Evolutionary conservation across 176 grass and related monocot species (phyloP).

Genomic region (Oryza meridionalis): DNA sequence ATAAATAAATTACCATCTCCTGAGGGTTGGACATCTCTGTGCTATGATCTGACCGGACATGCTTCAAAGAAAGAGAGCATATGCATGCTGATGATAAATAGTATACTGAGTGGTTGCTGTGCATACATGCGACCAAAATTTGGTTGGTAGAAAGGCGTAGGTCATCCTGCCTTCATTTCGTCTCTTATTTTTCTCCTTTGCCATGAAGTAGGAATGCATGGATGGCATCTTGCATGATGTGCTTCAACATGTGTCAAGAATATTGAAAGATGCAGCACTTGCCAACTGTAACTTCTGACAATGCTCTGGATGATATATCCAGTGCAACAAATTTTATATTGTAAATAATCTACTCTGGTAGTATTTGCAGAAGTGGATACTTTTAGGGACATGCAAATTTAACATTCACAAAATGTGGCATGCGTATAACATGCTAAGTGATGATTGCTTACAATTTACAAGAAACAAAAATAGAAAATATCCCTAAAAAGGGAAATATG

Average conservation of each 20-base stretch:
- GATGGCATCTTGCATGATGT: neutral
- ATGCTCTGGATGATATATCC: neutral
- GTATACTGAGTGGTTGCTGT: neutral
- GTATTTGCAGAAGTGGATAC: neutral
- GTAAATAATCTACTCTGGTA: neutral
- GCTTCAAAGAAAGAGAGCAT: neutral
- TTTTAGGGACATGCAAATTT: neutral
- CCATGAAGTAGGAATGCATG: neutral
- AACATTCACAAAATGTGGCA: neutral
- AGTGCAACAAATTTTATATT: neutral
- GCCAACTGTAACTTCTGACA: neutral
- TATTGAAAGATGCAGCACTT: neutral
- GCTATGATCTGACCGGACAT: constrained; percentile 30
- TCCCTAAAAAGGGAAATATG: too few species aligned
- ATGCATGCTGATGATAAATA: neutral
- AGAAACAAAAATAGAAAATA: too few species aligned
- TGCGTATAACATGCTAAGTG: neutral
- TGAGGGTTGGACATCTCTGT: neutral
- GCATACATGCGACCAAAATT: neutral
- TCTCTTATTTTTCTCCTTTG: neutral
- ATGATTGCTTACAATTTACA: too few species aligned
- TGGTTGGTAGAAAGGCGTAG: constrained; percentile 29
- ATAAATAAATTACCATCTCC: neutral
- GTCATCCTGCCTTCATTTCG: neutral
- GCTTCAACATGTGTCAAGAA: neutral